These are phyloP conservation scores for Plantago elongata DNA, from an alignment of 257 asterid species.

Conservation along the genomic window DNA sequence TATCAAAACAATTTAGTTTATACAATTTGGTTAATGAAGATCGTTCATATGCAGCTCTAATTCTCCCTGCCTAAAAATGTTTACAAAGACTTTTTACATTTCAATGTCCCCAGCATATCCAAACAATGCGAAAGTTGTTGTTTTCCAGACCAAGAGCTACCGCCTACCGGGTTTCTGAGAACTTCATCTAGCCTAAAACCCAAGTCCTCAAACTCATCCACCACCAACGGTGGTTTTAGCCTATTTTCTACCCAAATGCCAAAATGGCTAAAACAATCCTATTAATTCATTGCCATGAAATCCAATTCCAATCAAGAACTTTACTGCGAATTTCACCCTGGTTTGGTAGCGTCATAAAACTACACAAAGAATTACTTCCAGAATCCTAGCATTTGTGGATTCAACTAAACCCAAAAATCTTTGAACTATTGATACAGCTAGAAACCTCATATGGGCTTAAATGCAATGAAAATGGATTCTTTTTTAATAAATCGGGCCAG, in stretches of 20 bases:
- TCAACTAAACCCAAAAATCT: slow-evolving; percentile 46
- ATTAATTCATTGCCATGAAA: slow-evolving; percentile 34
- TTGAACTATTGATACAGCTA: slow-evolving; percentile 37
- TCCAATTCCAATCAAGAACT: slow-evolving; percentile 46
- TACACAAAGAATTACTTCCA: slow-evolving; percentile 54
- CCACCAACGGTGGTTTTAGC: slow-evolving; percentile 47
- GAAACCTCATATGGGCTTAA: slow-evolving; percentile 41
- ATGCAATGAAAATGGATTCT: slow-evolving; percentile 37
- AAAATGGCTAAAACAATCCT: slow-evolving; percentile 44
- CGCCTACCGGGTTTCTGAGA: slow-evolving; percentile 46
- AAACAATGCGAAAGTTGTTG: slow-evolving; percentile 76
- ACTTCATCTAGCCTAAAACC: slow-evolving; percentile 52
- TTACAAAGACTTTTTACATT: slow-evolving; percentile 51
- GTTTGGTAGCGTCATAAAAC: slow-evolving; percentile 33
- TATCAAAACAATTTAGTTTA: no score
- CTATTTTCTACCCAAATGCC: slow-evolving; percentile 44
- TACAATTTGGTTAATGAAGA: no score
- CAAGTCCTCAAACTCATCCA: slow-evolving; percentile 58
- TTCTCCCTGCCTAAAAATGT: slow-evolving; percentile 46
- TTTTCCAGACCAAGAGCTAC: slow-evolving; percentile 71
- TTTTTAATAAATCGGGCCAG: slow-evolving; percentile 33
- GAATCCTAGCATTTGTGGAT: slow-evolving; percentile 39
- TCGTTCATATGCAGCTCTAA: slow-evolving; percentile 61
- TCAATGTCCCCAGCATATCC: slow-evolving; percentile 58
- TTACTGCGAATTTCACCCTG: slow-evolving; percentile 34